Conservation (phyloP, 371 early-diverging fungal genomes). For the Syncephalastrum racemosum region DNA sequence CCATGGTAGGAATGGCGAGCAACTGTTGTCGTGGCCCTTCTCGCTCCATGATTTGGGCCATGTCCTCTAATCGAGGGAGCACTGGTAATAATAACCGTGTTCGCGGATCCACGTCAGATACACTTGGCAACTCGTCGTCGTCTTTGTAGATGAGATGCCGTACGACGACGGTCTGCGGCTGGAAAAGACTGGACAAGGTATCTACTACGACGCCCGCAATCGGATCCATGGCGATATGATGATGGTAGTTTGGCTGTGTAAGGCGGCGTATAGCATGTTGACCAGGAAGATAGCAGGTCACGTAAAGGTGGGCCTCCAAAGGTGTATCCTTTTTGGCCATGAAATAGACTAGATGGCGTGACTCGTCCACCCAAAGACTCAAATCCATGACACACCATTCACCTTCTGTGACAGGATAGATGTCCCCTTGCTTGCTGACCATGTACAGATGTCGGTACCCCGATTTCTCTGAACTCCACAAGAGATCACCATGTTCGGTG, state of each 20-base stretch:
- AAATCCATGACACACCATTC: constrained; percentile 63
- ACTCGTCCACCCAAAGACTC: constrained; percentile 64
- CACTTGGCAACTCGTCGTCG: constrained; percentile 2
- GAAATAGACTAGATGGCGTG: constrained; percentile 65
- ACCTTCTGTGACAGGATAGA: constrained; percentile 35
- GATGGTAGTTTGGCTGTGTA: constrained; percentile 60
- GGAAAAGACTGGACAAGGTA: constrained; percentile 53
- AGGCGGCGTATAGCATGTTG: constrained; percentile 36
- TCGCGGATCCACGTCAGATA: neutral
- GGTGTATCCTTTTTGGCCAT: constrained; percentile 67
- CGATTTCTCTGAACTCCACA: constrained; percentile 65
- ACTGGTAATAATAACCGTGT: too few species aligned
- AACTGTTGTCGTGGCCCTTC: too few species aligned
- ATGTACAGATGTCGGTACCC: constrained; percentile 74
- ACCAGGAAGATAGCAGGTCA: constrained; percentile 32
- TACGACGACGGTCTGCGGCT: constrained; percentile 27
- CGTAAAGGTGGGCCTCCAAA: constrained; percentile 72
- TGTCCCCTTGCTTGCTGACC: constrained; percentile 8
- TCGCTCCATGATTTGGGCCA: too few species aligned
- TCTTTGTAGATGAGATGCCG: constrained; percentile 19
- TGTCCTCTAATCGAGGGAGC: too few species aligned
- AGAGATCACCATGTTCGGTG: constrained; percentile 27
- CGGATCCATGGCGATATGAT: constrained; percentile 50
- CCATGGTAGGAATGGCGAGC: too few species aligned
- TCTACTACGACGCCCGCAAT: constrained; percentile 51